These are phyloP conservation scores for Pyricularia pennisetigena DNA, from an alignment of 2,329 filamentous ascomycete genomes.

Conservation along the genomic window DNA sequence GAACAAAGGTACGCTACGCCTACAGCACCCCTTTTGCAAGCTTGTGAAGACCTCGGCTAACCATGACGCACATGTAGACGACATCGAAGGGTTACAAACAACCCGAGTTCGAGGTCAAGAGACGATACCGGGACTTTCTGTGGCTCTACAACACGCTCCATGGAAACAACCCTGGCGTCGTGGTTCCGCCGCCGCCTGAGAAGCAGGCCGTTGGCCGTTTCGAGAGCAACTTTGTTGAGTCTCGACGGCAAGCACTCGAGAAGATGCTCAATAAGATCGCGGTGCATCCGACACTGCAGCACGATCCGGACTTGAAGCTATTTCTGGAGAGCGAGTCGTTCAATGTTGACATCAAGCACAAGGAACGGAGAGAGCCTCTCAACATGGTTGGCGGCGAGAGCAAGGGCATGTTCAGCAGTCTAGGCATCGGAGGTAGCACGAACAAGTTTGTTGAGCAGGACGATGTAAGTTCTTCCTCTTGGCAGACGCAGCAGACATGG, in stretches of 20 bases:
- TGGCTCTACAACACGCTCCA: constrained; percentile 97
- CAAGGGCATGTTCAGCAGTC: constrained; percentile 83
- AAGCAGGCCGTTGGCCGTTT: constrained; percentile 97
- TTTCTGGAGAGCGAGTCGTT: constrained; percentile 96
- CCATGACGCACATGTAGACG: constrained; percentile 44
- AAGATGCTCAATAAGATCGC: constrained; percentile 98
- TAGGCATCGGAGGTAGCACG: constrained; percentile 66
- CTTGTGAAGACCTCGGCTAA: neutral
- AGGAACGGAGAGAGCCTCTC: constrained; percentile 74
- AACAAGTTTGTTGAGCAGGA: constrained; percentile 97
- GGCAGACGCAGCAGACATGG: neutral
- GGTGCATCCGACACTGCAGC: constrained; percentile 78
- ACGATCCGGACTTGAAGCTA: constrained; percentile 88
- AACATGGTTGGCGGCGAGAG: constrained; percentile 62
- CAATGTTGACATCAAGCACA: constrained; percentile 95
- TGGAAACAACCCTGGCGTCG: constrained; percentile 86
- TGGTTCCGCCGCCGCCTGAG: constrained; percentile 91
- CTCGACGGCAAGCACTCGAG: constrained; percentile 79
- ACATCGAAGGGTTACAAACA: constrained; percentile 93
- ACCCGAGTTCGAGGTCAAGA: constrained; percentile 84
- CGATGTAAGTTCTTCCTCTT: constrained; percentile 51
- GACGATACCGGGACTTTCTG: constrained; percentile 91
- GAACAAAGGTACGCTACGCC: constrained; percentile 61
- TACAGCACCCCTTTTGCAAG: neutral
- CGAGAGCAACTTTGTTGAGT: constrained; percentile 94